Base-by-base conservation (phyloP, 2,329 filamentous ascomycete genomes). In the Alternaria arborescens region DNA sequence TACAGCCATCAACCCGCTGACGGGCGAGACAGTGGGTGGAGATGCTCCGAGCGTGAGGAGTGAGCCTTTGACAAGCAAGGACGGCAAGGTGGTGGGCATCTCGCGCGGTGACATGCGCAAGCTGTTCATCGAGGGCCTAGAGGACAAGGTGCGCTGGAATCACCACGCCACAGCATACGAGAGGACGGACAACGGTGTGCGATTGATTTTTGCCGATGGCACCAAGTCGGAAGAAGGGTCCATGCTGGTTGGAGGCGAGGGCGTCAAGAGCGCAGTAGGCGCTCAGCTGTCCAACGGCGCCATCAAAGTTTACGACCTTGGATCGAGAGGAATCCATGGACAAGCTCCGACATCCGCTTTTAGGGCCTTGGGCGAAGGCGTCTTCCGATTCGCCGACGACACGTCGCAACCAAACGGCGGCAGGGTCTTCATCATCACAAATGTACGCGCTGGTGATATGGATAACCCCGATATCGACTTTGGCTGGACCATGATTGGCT, bases 241-340 rank as follows among this genome's bases (percentile, higher is more conserved):
- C 0, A 79, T 90, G 81, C 78, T 89, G 10, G 71, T 90, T 10
- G 88, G 82, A 3, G 88, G 87, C 4, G 88, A 91, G 48, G 88
- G 88, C 11, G 84, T 89, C 41, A 85, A 86, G 68, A 89, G 87
- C 8, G 81, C 81, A 52, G 81, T 90, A 12, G 86, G 87, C 0
- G 84, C 82, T 66, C 87, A 90, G 75, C 77, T 89, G 4, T 87
- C 85, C 0, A 78, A 79, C 4, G 87, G 86, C 2, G 83, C 77
- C 50, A 72, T 89, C 46, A 89, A 88, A 72, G 84, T 87, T 5
- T 90, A 85, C 69, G 88, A 90, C 66, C 86, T 87, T 0, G 87
- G 88, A 3, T 85, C 87, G 0, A 77, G 88, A 48, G 87, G 87
- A 1, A 89, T 90, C 24, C 88, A 90, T 65, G 88, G 88, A 0